Evolutionary conservation across 306 rosid species (phyloP).

Genomic region (Vigna trinervia): DNA sequence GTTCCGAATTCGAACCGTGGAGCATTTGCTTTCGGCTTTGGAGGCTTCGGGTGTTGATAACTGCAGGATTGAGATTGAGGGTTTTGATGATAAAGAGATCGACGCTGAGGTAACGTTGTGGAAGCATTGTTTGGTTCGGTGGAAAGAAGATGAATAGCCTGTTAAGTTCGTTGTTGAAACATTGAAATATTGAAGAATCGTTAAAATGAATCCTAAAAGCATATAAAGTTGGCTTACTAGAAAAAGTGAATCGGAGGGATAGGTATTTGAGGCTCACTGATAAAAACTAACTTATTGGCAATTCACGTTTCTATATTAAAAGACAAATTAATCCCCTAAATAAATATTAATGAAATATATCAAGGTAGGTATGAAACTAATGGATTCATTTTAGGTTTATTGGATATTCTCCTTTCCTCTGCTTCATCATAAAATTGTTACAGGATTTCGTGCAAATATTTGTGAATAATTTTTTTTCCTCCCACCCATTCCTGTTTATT

Average conservation of each 20-base stretch:
- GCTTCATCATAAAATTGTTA: constrained; percentile 15
- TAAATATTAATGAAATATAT: neutral
- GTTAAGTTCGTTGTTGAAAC: neutral
- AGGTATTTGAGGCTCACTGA: too few relatives aligned
- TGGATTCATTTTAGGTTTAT: neutral
- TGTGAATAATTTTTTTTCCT: neutral
- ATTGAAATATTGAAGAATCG: neutral
- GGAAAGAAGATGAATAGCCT: neutral
- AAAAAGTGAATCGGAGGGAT: too few relatives aligned
- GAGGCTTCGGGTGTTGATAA: constrained; percentile 91
- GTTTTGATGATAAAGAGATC: constrained; percentile 51
- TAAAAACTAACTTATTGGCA: too few relatives aligned
- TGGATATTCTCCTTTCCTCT: neutral
- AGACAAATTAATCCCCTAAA: too few relatives aligned
- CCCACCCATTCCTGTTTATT: neutral
- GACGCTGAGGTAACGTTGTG: constrained; percentile 62
- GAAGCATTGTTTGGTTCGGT: neutral
- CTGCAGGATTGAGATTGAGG: constrained; percentile 73
- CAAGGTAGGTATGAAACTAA: neutral
- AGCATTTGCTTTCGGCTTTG: constrained; percentile 94
- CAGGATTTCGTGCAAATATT: constrained; percentile 25
- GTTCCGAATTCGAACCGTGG: constrained; percentile 70
- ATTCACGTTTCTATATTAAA: too few relatives aligned
- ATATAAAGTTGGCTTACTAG: too few relatives aligned
- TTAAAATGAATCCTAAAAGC: neutral